phyloP scores from a whole-genome alignment of 2,329 filamentous ascomycete species.

The Leptographium wingfieldii region DNA sequence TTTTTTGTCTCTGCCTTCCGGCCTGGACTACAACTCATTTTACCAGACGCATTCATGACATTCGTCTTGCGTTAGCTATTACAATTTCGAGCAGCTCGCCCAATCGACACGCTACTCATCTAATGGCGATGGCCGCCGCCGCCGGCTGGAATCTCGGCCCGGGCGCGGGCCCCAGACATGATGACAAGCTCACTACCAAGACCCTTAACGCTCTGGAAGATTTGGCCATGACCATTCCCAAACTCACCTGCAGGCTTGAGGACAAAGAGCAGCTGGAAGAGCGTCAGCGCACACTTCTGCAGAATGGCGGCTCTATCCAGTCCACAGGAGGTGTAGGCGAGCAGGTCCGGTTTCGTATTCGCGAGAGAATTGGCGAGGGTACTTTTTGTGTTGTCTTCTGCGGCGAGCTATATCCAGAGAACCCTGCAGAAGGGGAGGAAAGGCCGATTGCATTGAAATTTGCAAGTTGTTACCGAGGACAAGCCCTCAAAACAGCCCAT shows the following conservation, averaged over 20 bases:
- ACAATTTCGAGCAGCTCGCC: background rate
- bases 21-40: background rate
- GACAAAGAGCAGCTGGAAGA: constrained; percentile 80
- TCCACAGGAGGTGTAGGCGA: constrained; percentile 3
- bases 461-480: constrained; percentile 3
- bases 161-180: constrained; percentile 6
- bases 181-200: background rate
- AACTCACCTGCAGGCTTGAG: constrained; percentile 38
- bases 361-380: constrained; percentile 10
- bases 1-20: background rate
- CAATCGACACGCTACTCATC: background rate
- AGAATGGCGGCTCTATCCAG: constrained; percentile 4
- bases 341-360: constrained; percentile 5
- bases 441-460: constrained; percentile 9
- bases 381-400: constrained; percentile 13
- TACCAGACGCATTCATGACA: background rate
- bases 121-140: constrained; percentile 7
- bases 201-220: constrained; percentile 8
- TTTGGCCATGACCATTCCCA: constrained; percentile 2
- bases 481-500: background rate
- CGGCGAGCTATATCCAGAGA: constrained; percentile 1
- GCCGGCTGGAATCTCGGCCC: constrained; percentile 6
- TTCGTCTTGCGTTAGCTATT: background rate
- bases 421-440: background rate
- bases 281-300: constrained; percentile 29